phyloP scores from a whole-genome alignment of 768 basidiomycete genomes.

The Austroboletus eburneus region DNA sequence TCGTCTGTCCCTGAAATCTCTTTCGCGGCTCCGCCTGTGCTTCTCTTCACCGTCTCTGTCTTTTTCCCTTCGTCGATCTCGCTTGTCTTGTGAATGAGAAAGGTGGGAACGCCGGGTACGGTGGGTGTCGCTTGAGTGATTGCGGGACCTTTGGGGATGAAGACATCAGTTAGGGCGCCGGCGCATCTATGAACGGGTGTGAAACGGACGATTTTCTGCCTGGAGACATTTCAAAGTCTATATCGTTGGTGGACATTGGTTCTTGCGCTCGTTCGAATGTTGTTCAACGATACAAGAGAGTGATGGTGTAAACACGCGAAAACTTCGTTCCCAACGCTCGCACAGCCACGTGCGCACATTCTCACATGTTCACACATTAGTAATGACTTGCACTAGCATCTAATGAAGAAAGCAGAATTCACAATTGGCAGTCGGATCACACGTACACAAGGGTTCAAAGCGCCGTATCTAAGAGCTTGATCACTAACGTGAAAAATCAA shows the following conservation, averaged over 20 bases:
- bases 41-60: slow-evolving; percentile 56
- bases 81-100: slow-evolving; percentile 60
- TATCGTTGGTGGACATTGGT: slow-evolving; percentile 47
- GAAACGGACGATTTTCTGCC: slow-evolving; percentile 56
- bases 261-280: slow-evolving; percentile 9
- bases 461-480: slow-evolving; percentile 36
- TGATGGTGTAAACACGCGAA: slow-evolving; percentile 30
- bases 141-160: slow-evolving; percentile 49
- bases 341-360: slow-evolving; percentile 24
- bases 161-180: slow-evolving; percentile 5
- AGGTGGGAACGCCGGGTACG: slow-evolving; percentile 69
- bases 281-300: slow-evolving; percentile 7
- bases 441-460: slow-evolving; percentile 30
- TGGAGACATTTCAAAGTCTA: slow-evolving; percentile 63
- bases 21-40: slow-evolving; percentile 61
- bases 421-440: slow-evolving; percentile 1
- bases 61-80: slow-evolving; percentile 41
- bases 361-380: no score
- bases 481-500: neutral
- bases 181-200: slow-evolving; percentile 1
- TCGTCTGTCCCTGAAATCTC: slow-evolving; percentile 42
- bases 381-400: neutral
- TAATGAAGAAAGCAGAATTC: neutral
- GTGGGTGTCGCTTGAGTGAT: slow-evolving; percentile 73
- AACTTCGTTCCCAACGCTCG: slow-evolving; percentile 28